Evolutionary conservation across 495 filamentous ascomycete species (phyloP).

Genomic region (Aeminium ludgeri): DNA sequence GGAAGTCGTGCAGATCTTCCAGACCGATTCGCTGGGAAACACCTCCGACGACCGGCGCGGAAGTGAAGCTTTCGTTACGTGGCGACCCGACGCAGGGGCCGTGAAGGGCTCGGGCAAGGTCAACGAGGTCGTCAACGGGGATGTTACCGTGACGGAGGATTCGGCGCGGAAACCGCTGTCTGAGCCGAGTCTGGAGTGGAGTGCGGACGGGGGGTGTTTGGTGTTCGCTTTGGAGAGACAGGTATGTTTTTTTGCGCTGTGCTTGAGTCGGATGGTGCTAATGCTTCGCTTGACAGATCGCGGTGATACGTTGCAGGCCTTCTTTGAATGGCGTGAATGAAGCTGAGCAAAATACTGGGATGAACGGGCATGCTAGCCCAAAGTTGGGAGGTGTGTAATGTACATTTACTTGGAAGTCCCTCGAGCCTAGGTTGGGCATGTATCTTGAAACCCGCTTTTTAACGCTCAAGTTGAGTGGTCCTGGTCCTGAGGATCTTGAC

Average conservation of each 20-base stretch:
- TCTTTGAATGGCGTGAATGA: background rate
- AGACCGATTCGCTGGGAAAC: background rate
- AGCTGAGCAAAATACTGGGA: background rate
- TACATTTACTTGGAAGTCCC: too few relatives aligned
- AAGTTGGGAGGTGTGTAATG: too few relatives aligned
- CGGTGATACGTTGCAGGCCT: background rate
- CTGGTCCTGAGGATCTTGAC: too few relatives aligned
- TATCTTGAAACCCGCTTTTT: too few relatives aligned
- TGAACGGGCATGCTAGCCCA: background rate
- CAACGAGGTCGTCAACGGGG: slow-evolving; percentile 17
- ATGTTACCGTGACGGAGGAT: slow-evolving; percentile 25
- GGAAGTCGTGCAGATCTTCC: slow-evolving; percentile 9
- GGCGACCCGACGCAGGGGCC: background rate
- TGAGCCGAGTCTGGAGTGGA: slow-evolving; percentile 51
- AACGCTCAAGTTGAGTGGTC: too few relatives aligned
- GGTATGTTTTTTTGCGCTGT: slow-evolving; percentile 30
- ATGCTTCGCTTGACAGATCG: background rate
- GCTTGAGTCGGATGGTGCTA: background rate
- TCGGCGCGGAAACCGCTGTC: slow-evolving; percentile 26
- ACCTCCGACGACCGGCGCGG: background rate
- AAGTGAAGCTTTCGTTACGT: slow-evolving; percentile 1
- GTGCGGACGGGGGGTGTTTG: slow-evolving; percentile 55
- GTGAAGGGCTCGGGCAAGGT: slow-evolving; percentile 20
- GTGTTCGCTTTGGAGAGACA: slow-evolving; percentile 53
- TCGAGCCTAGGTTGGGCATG: too few relatives aligned